Evolutionary conservation across 129 eudicot species (phyloP).

Genomic region (Chrysanthemum seticuspe): DNA sequence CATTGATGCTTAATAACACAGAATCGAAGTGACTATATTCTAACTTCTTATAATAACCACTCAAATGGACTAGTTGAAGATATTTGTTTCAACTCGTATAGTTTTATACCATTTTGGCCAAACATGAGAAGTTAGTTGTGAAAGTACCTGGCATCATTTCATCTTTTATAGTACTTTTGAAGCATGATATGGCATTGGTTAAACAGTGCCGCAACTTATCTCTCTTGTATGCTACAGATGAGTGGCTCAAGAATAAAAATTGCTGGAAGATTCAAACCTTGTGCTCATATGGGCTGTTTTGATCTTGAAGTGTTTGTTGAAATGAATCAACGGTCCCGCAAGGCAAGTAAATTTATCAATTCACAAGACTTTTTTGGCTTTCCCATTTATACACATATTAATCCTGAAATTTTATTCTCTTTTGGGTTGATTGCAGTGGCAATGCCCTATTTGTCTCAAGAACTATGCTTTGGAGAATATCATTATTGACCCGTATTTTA

Average conservation of each 20-base stretch:
- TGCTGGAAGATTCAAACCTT: conserved; percentile 94
- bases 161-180: not conserved
- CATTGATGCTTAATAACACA: no score
- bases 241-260: conserved; percentile 94
- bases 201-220: conserved; percentile 15
- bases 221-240: conserved; percentile 54
- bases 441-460: conserved; percentile 92
- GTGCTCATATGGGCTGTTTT: conserved; percentile 93
- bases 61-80: no score
- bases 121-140: no score
- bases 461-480: conserved; percentile 81
- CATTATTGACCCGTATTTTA: conserved; percentile 88
- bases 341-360: conserved; percentile 50
- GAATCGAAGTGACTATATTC: no score
- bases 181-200: not conserved
- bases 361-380: not conserved
- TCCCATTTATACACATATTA: not conserved
- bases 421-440: conserved; percentile 63
- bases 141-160: no score
- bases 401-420: not conserved
- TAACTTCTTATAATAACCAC: no score
- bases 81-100: no score
- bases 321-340: conserved; percentile 90
- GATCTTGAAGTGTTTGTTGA: conserved; percentile 89
- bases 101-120: no score